phyloP scores from a whole-genome alignment of 2,329 filamentous ascomycete species.

The Penicillium sp. region DNA sequence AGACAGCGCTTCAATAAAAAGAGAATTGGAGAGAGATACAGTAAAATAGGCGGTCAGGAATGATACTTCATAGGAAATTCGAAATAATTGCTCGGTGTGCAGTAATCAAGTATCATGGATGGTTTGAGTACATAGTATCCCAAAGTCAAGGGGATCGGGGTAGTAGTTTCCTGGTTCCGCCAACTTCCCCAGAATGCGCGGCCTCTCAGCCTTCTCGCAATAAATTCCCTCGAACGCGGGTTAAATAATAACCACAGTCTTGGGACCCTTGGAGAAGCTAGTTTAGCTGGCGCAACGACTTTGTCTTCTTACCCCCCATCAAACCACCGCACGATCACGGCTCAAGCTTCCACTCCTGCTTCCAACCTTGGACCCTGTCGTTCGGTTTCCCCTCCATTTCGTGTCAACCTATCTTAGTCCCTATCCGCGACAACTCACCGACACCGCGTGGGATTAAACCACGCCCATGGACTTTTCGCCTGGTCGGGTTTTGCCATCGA shows the following conservation, averaged over 20 bases:
- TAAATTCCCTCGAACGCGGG: not conserved
- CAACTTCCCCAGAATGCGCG: constrained; percentile 7
- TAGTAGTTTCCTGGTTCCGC: not conserved
- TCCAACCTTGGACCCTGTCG: constrained; percentile 1
- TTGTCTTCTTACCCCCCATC: constrained; percentile 1
- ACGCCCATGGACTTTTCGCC: constrained; percentile 31
- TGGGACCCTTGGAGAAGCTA: not conserved
- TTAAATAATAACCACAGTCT: not conserved
- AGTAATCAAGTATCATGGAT: not conserved
- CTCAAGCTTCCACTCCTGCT: not conserved
- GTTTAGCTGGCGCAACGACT: constrained; percentile 2
- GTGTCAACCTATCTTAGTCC: constrained; percentile 4
- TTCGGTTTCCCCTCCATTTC: not conserved
- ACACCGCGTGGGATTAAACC: constrained; percentile 23
- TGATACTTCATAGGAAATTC: not conserved
- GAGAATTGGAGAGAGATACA: not conserved
- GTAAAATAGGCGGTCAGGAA: constrained; percentile 6
- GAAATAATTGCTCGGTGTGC: not conserved
- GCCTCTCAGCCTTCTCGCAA: constrained; percentile 1
- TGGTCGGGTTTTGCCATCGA: constrained; percentile 22
- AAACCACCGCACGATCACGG: constrained; percentile 3
- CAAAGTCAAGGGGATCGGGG: not conserved
- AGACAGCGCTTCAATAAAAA: not conserved
- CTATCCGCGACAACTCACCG: constrained; percentile 21
- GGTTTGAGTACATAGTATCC: not conserved